These are phyloP conservation scores for Geoglossum cookeanum DNA, from an alignment of 2,329 filamentous ascomycete genomes.

Conservation along the genomic window DNA sequence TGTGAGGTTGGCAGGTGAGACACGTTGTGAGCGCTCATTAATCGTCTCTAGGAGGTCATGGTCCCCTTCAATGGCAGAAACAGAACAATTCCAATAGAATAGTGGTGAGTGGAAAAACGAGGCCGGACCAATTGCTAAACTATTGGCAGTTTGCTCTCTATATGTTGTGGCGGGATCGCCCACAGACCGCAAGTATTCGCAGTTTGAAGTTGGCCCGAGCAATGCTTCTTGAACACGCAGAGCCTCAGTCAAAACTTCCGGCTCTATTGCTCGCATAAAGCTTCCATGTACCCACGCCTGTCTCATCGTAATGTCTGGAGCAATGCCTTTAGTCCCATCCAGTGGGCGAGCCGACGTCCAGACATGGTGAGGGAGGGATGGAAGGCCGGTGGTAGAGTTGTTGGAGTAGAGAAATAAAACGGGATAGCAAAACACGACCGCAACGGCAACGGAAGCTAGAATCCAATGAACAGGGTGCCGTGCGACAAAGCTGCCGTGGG, in stretches of 20 bases:
- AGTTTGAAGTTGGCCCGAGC: slow-evolving; percentile 29
- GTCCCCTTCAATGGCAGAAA: slow-evolving; percentile 39
- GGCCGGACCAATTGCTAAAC: slow-evolving; percentile 23
- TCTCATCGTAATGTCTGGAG: slow-evolving; percentile 60
- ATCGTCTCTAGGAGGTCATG: slow-evolving; percentile 47
- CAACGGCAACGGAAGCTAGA: slow-evolving; percentile 51
- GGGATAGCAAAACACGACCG: slow-evolving; percentile 52
- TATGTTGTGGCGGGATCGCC: slow-evolving; percentile 9
- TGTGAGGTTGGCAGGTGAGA: slow-evolving; percentile 53
- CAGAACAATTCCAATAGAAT: slow-evolving; percentile 57
- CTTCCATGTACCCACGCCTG: slow-evolving; percentile 66
- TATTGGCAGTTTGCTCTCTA: not conserved
- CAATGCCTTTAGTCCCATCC: slow-evolving; percentile 28
- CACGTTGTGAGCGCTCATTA: slow-evolving; percentile 40
- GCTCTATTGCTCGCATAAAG: slow-evolving; percentile 58
- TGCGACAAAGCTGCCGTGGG: slow-evolving; percentile 50
- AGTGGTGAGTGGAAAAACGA: slow-evolving; percentile 74
- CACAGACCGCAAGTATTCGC: slow-evolving; percentile 10
- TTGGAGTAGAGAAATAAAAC: slow-evolving; percentile 54
- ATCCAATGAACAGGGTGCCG: slow-evolving; percentile 58
- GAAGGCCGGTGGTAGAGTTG: slow-evolving; percentile 50
- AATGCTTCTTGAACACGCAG: slow-evolving; percentile 52
- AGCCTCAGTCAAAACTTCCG: slow-evolving; percentile 43
- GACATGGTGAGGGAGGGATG: slow-evolving; percentile 57
- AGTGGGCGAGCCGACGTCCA: slow-evolving; percentile 59